phyloP scores from a whole-genome alignment of 23 red algal species.

The Rhodosorus marinus region DNA sequence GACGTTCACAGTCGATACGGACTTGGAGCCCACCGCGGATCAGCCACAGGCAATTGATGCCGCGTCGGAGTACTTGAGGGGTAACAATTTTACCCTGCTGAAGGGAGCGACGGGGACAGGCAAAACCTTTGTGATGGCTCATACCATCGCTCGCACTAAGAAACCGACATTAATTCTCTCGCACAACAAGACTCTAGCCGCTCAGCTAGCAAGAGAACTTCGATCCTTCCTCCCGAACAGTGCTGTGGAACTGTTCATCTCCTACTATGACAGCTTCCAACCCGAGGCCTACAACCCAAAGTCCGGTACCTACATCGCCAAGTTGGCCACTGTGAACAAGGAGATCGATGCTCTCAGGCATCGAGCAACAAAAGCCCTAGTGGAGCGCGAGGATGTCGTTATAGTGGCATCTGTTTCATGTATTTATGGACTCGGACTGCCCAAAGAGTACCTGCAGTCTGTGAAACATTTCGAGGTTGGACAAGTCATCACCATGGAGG shows the following conservation, averaged over 20 bases:
- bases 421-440: conserved; percentile 72
- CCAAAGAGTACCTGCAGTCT: conserved; percentile 42
- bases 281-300: conserved; percentile 59
- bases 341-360: conserved; percentile 70
- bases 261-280: conserved; percentile 52
- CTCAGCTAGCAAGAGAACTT: conserved; percentile 57
- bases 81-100: conserved; percentile 36
- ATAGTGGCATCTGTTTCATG: conserved; percentile 66
- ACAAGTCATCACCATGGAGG: background rate
- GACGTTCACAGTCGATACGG: background rate
- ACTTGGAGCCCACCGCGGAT: conserved; percentile 19
- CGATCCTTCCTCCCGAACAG: conserved; percentile 41
- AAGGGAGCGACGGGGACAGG: conserved; percentile 59
- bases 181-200: conserved; percentile 76
- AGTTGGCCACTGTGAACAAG: conserved; percentile 41
- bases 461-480: conserved; percentile 21
- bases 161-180: conserved; percentile 56
- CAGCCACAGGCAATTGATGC: conserved; percentile 48
- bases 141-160: conserved; percentile 27
- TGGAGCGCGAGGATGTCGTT: conserved; percentile 50
- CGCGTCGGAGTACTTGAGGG: conserved; percentile 3
- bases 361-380: conserved; percentile 47
- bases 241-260: conserved; percentile 64
- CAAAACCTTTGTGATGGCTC: conserved; percentile 80
- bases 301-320: conserved; percentile 68